Base-by-base conservation (phyloP, 78 protist genomes). In the Cavenderia fasciculata region DNA sequence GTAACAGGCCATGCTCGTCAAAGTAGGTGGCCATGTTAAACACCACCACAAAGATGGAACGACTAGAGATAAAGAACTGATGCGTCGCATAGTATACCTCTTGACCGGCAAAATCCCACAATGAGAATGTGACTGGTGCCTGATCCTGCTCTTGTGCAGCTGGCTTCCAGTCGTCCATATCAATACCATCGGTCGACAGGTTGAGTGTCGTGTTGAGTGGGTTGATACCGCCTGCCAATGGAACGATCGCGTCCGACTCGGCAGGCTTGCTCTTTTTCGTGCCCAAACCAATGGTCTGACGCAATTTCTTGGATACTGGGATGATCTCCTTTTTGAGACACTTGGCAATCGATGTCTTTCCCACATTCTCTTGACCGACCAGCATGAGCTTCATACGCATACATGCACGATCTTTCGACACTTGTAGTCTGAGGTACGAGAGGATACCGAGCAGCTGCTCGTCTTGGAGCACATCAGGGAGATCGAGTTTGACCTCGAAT, bases 321-420 rank as follows among this genome's bases (percentile, higher is more conserved):
- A 68, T 57, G 31, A 82, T 69, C 2, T 82, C 90, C 61, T 74
- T 73, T 51, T 77, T 87, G 19, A 87, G 73, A 74, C 86, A 68
- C 52, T 87, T 87, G 68, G 87, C 85, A 62, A 87, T 68, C 29
- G 76, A 57, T 27, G 93, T 87, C 57, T 87, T 87, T 14, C 93
- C 93, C 0, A 87, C 93, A 23, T 87, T 87, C 65, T 87, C 93
- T 74, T 87, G 93, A 36, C 93, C 93, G 0, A 87, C 93, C 70
- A 87, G 47, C 93, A 87, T 87, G 6, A 87, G 27, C 52, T 87
- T 87, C 51, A 87, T 74, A 23, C 93, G 23, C 72, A 69, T 77
- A 47, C 93, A 87, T 38, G 93, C 66, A 27, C 43, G 36, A 14
- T 71, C 78, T 16, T 65, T 23, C 5, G 78, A 57, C 12, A 62